Base-by-base conservation (phyloP, 768 basidiomycete species). In the Auriscalpium vulgare region DNA sequence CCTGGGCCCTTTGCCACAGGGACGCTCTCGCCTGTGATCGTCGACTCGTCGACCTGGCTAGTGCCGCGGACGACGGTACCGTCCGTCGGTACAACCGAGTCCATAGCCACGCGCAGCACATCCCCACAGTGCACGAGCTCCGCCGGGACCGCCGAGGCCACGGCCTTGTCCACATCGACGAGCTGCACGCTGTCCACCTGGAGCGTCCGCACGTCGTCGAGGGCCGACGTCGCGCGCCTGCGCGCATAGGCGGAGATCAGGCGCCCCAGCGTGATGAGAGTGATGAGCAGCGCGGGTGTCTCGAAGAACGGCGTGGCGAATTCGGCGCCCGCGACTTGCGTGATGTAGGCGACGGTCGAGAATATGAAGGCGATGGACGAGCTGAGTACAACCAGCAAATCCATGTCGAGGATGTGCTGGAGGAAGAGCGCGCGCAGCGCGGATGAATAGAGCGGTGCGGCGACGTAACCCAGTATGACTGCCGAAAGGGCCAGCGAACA, bases 21-120 rank as follows among this genome's bases (percentile, higher is more conserved):
- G 36, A 62, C 56, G 16, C 71, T 68, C 65, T 77, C 76, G 13
- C 76, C 76, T 1, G 75, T 77, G 56, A 76, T 65, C 60, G 70
- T 70, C 2, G 74, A 72, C 61, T 77, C 75, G 60, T 77, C 75
- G 8, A 74, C 68, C 37, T 69, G 67, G 51, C 71, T 73, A 5
- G 60, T 53, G 13, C 75, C 75, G 21, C 59, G 53, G 37, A 68
- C 37, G 38, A 77, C 65, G 19, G 65, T 53, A 14, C 75, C 75
- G 56, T 77, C 75, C 0, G 74, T 75, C 37, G 72, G 70, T 51
- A 75, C 65, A 17, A 66, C 57, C 8, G 69, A 63, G 58, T 71
- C 70, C 10, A 72, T 66, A 0, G 53, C 55, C 37, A 77, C 66
- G 35, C 68, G 68, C 57, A 77, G 62, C 11, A 66, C 59, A 54